Evolutionary conservation across 495 filamentous ascomycete species (phyloP), one percentile per base, ranked within the genome.

Genomic region (Aspergillus kassunensis): DNA sequence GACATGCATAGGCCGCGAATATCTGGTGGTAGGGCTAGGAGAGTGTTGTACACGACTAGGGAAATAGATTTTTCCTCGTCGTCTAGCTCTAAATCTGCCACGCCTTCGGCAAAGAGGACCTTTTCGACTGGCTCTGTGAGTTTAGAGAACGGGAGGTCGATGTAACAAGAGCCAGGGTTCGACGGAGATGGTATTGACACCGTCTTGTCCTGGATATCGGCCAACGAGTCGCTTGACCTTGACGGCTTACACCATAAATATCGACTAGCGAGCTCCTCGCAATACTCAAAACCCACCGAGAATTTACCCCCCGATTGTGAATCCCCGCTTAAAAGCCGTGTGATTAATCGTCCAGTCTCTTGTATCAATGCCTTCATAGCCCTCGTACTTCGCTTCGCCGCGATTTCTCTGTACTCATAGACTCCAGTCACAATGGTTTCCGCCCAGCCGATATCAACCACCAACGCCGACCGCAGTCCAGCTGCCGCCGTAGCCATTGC

Each of bases 391-490:
- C 89, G 74, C 51, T 70, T 75, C 25, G 79, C 78, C 20, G 69
- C 63, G 5, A 96, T 78, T 57, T 95, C 89, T 45, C 92, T 80
- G 53, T 91, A 95, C 65, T 98, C 95, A 61, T 89, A 97, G 18
- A 97, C 75, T 2, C 81, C 82, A 0, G 88, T 93, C 12, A 90
- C 78, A 0, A 84, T 80, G 0, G 89, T 92, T 63, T 97, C 95
- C 34, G 79, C 78, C 93, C 93, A 97, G 48, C 92, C 92, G 30
- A 98, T 73, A 62, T 97, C 91, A 9, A 97, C 78, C 3, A 97
- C 80, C 20, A 97, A 66, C 2, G 83, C 87, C 15, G 88, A 84
- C 11, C 93, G 85, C 44, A 91, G 73, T 4, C 93, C 93, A 8
- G 90, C 90, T 27, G 84, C 86, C 4, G 88, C 80, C n/a, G 83